Evolutionary conservation across 2,329 filamentous ascomycete species (phyloP).

Genomic region (Aureobasidium sp.): DNA sequence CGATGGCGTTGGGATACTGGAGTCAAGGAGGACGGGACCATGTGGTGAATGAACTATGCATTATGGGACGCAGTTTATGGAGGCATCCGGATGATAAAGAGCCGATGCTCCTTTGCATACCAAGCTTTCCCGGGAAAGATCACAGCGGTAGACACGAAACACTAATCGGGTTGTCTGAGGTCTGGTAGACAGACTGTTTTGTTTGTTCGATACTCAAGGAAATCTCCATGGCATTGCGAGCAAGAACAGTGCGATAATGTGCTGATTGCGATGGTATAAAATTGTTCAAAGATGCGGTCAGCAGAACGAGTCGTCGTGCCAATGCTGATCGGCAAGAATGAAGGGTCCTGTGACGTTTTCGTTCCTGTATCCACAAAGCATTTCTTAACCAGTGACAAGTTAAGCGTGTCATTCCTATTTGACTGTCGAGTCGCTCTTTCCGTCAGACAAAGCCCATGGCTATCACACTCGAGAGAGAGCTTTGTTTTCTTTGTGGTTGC

Average conservation of each 20-base stretch:
- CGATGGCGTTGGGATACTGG: slow-evolving; percentile 7
- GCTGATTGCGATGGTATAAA: neutral
- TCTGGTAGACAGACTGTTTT: neutral
- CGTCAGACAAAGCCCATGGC: neutral
- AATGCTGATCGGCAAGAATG: slow-evolving; percentile 1
- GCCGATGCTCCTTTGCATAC: neutral
- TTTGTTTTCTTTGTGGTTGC: neutral
- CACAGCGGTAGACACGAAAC: neutral
- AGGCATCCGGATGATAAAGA: neutral
- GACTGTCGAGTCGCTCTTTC: neutral
- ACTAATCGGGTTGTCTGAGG: neutral
- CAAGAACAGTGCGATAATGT: neutral
- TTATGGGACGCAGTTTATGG: neutral
- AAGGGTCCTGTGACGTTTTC: neutral
- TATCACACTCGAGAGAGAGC: neutral
- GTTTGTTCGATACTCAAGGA: neutral
- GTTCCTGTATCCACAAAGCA: neutral
- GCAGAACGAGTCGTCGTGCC: neutral
- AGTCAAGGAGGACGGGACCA: neutral
- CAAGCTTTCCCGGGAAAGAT: neutral
- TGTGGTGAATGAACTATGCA: neutral
- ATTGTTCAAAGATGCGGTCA: neutral
- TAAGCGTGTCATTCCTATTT: slow-evolving; percentile 1
- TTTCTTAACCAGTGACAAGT: neutral
- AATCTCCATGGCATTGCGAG: neutral